Evolutionary conservation across 116 monocot species (phyloP).

Genomic region (Phalaenopsis hybrid): DNA sequence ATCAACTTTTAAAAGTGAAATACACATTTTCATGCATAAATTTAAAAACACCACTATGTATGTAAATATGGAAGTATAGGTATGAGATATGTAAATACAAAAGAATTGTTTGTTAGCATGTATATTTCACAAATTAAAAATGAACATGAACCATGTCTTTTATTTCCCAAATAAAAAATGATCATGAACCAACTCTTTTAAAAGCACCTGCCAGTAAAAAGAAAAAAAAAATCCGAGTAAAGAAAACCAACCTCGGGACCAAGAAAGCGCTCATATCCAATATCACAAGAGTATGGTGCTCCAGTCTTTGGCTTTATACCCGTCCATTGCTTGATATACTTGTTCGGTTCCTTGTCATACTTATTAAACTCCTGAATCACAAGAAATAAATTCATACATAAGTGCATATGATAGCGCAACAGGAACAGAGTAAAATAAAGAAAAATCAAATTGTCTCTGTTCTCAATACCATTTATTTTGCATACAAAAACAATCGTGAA

Average conservation of each 20-base stretch:
- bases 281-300: constrained; percentile 77
- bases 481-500: not conserved
- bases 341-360: constrained; percentile 47
- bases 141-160: no score
- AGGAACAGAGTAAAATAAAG: not conserved
- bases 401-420: not conserved
- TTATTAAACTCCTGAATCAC: constrained; percentile 51
- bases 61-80: no score
- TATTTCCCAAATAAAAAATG: no score
- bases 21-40: no score
- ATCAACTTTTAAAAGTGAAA: no score
- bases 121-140: no score
- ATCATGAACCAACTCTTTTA: not conserved
- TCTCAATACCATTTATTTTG: not conserved
- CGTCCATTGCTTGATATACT: constrained; percentile 72
- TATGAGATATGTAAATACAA: no score
- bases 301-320: constrained; percentile 83
- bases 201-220: not conserved
- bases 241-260: constrained; percentile 62
- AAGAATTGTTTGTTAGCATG: no score
- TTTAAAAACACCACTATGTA: no score
- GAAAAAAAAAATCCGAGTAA: not conserved
- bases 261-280: constrained; percentile 90
- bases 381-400: not conserved
- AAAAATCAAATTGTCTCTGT: not conserved